Evolutionary conservation across 768 basidiomycete species (phyloP), one percentile per base, ranked within the genome.

Genomic region (Pleurotus tuber-regium): DNA sequence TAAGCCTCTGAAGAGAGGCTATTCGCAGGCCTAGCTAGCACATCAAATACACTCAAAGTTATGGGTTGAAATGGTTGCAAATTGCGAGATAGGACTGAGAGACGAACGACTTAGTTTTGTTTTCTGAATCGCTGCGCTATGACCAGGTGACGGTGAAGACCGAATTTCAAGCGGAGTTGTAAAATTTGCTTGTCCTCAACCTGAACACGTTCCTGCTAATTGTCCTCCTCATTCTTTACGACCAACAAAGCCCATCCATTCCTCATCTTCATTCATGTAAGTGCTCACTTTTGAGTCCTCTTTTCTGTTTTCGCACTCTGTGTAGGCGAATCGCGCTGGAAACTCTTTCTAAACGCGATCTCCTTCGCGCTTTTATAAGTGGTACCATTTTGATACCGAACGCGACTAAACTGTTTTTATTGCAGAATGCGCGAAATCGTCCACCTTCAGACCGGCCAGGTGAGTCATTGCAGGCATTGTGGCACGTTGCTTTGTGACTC

Each of bases 361-460:
- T 31, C 26, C 26, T 48, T 31, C 46, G 46, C 46, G 46, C 46
- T 67, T 63, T 58, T n/a, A 59, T 65, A 65, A 70, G 70, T 76
- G 75, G 74, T 74, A 77, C 75, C 75, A 77, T 68, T 73, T 73
- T 67, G 31, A 50, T 50, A 50, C 46, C 57, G 39, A 49, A 54
- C 40, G 52, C 53, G 62, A 44, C 49, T 54, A 57, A 54, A 57
- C 54, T 49, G 67, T 70, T 57, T 50, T 65, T 64, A 57, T 61
- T 66, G 38, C 61, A 92, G 90, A 80, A 93, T 92, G 91, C 91
- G 95, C 80, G 95, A 98, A 86, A 98, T 98, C 75, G 95, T 98
- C 70, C 96, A 98, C 77, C 86, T 98, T 66, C 96, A 98, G 73
- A 98, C 96, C 58, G 96, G 96, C 77, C 96, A 97, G 84, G 92